Conservation (phyloP, 352 stramenopile genomes). For the Phytophthora sp. region DNA sequence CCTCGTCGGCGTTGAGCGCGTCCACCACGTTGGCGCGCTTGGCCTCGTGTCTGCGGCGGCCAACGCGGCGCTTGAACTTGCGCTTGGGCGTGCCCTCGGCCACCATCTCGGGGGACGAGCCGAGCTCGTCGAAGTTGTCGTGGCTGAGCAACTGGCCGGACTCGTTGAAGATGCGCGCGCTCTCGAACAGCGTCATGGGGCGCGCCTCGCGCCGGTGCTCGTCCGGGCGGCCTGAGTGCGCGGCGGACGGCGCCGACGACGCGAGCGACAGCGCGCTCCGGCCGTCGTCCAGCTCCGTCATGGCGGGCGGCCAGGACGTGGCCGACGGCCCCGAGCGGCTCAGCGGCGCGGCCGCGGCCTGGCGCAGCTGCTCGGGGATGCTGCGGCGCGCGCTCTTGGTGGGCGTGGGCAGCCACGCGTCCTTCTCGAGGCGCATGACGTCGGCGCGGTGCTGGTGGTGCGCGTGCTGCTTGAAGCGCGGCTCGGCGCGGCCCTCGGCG, state of each 20-base stretch:
- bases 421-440: slow-evolving; percentile 43
- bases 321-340: slow-evolving; percentile 57
- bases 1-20: slow-evolving; percentile 55
- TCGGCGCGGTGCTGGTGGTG: slow-evolving; percentile 38
- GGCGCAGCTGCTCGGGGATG: slow-evolving; percentile 42
- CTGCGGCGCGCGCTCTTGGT: slow-evolving; percentile 32
- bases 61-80: slow-evolving; percentile 71
- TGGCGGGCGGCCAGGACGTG: slow-evolving; percentile 58
- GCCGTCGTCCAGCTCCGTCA: slow-evolving; percentile 39
- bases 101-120: slow-evolving; percentile 53
- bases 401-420: slow-evolving; percentile 39
- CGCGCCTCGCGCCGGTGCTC: slow-evolving; percentile 51
- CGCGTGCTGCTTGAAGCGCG: slow-evolving; percentile 48
- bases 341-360: slow-evolving; percentile 20
- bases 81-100: slow-evolving; percentile 30
- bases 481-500: slow-evolving; percentile 24
- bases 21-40: slow-evolving; percentile 46
- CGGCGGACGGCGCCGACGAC: slow-evolving; percentile 54
- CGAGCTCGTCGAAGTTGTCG: slow-evolving; percentile 73
- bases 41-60: slow-evolving; percentile 58
- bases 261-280: slow-evolving; percentile 36
- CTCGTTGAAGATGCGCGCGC: slow-evolving; percentile 79
- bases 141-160: slow-evolving; percentile 72
- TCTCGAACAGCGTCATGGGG: slow-evolving; percentile 84
- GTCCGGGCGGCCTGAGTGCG: slow-evolving; percentile 33